These are phyloP conservation scores for Coffea eugenioides DNA, from an alignment of 257 asterid species.

Conservation along the genomic window DNA sequence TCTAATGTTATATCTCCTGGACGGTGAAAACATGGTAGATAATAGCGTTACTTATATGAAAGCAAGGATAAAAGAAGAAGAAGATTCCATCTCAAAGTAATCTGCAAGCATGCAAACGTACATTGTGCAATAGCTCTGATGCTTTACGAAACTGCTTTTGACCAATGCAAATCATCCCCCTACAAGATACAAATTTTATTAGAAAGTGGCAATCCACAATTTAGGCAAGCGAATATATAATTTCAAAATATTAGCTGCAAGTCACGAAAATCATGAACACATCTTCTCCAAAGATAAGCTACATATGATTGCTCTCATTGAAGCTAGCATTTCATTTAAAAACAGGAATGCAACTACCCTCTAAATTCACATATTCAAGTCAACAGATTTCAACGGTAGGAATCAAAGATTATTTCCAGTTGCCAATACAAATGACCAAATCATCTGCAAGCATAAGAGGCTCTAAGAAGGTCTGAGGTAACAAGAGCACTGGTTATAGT, in stretches of 20 bases:
- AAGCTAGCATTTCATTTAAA: background rate
- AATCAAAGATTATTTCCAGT: background rate
- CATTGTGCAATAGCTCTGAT: conserved; percentile 85
- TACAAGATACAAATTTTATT: conserved; percentile 26
- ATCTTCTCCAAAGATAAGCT: background rate
- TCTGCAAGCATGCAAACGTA: conserved; percentile 24
- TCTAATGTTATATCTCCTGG: background rate
- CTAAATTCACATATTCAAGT: background rate
- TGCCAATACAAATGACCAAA: background rate
- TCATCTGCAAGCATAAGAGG: background rate
- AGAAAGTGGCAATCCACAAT: background rate
- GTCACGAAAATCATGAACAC: background rate
- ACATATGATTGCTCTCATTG: background rate
- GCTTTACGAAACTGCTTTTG: conserved; percentile 82
- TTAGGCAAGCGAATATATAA: background rate
- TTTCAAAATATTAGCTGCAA: background rate
- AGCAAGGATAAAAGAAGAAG: background rate
- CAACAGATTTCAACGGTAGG: background rate
- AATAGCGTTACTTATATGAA: background rate
- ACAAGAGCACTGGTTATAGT: background rate
- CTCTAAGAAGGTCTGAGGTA: background rate
- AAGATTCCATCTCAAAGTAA: background rate
- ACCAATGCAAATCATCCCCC: conserved; percentile 97
- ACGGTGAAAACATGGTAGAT: too few relatives aligned
- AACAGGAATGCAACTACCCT: background rate